Conservation (phyloP, 352 stramenopile species). For the Globisporangium acanthophoron region DNA sequence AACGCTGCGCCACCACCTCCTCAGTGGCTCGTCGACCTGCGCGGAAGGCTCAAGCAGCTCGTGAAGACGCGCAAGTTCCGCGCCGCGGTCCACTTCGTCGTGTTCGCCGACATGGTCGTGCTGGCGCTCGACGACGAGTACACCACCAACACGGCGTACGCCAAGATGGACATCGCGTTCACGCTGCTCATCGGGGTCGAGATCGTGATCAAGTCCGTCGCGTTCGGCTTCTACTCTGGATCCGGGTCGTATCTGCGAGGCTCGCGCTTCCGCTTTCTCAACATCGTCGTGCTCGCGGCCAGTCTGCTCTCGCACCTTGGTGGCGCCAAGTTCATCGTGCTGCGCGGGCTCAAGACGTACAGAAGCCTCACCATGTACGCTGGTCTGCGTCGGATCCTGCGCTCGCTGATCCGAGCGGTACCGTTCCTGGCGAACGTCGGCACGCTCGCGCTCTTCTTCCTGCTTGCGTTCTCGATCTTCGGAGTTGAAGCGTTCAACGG, state of each 20-base stretch:
- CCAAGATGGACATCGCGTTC: constrained; percentile 44
- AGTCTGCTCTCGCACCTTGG: constrained; percentile 48
- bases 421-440: constrained; percentile 74
- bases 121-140: constrained; percentile 58
- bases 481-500: constrained; percentile 60
- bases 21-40: constrained; percentile 21
- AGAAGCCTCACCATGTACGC: constrained; percentile 59
- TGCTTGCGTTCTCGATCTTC: constrained; percentile 78
- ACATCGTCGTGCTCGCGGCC: constrained; percentile 37
- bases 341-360: constrained; percentile 64
- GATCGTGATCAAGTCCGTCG: constrained; percentile 46
- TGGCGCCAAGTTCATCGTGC: constrained; percentile 32
- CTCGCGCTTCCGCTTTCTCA: constrained; percentile 43
- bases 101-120: constrained; percentile 47
- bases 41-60: constrained; percentile 18
- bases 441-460: constrained; percentile 64
- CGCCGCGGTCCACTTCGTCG: constrained; percentile 30
- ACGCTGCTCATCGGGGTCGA: constrained; percentile 60
- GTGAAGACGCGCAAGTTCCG: constrained; percentile 52
- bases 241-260: constrained; percentile 45
- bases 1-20: constrained; percentile 4
- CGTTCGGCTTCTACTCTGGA: constrained; percentile 38
- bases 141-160: constrained; percentile 14
- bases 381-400: constrained; percentile 60
- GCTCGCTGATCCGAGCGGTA: constrained; percentile 53